Conservation (phyloP, 2,329 filamentous ascomycete genomes). For the Trichophyton benhamiae region DNA sequence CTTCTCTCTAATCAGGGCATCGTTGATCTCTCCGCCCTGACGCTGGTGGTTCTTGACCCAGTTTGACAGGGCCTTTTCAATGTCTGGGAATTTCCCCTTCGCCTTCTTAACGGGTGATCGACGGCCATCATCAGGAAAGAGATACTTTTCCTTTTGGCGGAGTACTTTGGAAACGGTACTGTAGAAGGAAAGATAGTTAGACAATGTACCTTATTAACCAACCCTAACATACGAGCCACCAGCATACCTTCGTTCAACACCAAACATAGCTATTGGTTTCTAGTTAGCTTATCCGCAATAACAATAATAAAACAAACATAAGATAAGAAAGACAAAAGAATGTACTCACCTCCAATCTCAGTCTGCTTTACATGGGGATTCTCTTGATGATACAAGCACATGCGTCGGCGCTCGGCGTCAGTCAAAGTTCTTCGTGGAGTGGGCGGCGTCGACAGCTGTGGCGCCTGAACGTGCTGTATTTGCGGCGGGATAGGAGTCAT, state of each 20-base stretch:
- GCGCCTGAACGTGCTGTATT: slow-evolving; percentile 39
- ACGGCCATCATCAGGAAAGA: slow-evolving; percentile 67
- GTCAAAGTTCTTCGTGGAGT: slow-evolving; percentile 79
- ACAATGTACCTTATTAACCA: slow-evolving; percentile 8
- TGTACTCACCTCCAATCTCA: slow-evolving; percentile 64
- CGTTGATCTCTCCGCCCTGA: slow-evolving; percentile 59
- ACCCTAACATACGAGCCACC: not conserved
- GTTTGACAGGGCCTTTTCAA: slow-evolving; percentile 78
- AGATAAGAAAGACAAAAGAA: not conserved
- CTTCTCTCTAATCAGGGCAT: slow-evolving; percentile 75
- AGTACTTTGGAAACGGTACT: slow-evolving; percentile 99
- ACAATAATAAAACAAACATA: not conserved
- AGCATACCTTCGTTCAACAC: slow-evolving; percentile 86
- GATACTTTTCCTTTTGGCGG: slow-evolving; percentile 86
- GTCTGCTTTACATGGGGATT: slow-evolving; percentile 87
- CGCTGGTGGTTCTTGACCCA: slow-evolving; percentile 75
- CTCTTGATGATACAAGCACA: slow-evolving; percentile 89
- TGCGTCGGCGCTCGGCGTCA: slow-evolving; percentile 74
- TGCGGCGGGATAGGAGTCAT: slow-evolving; percentile 42
- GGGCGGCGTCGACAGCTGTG: slow-evolving; percentile 24
- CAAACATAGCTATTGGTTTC: slow-evolving; percentile 57
- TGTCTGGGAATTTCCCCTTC: slow-evolving; percentile 79
- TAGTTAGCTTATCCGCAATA: slow-evolving; percentile 5
- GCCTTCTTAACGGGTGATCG: slow-evolving; percentile 67
- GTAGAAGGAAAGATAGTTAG: slow-evolving; percentile 13